Evolutionary conservation across 2,329 filamentous ascomycete species (phyloP).

Genomic region (Hymenoscyphus albidus): DNA sequence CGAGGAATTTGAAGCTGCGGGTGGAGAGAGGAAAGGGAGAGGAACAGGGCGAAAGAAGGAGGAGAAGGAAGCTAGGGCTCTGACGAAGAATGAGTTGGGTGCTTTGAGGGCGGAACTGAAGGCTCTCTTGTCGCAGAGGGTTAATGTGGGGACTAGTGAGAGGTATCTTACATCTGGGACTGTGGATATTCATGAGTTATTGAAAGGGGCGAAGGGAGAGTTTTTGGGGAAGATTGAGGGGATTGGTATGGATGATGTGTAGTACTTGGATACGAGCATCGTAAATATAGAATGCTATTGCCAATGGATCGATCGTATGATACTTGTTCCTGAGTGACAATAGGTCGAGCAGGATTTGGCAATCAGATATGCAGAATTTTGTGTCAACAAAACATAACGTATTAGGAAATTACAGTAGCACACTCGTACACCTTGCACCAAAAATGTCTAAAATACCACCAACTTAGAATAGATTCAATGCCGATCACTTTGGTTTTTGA

Average conservation of each 20-base stretch:
- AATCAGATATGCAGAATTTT: too few species aligned
- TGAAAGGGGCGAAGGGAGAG: constrained; percentile 57
- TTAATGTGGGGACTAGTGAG: constrained; percentile 87
- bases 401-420: too few species aligned
- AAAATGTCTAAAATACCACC: too few species aligned
- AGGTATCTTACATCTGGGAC: constrained; percentile 76
- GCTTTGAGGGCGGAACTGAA: constrained; percentile 69
- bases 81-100: constrained; percentile 72
- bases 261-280: not conserved
- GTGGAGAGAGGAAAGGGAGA: constrained; percentile 59
- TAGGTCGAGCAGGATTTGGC: too few species aligned
- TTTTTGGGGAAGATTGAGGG: constrained; percentile 35
- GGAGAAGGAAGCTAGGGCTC: constrained; percentile 62
- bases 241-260: constrained; percentile 29
- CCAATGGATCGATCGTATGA: too few species aligned
- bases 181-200: constrained; percentile 75
- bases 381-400: too few species aligned
- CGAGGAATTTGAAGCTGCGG: constrained; percentile 69
- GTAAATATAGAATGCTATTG: not conserved
- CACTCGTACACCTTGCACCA: too few species aligned
- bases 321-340: too few species aligned
- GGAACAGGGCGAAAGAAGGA: constrained; percentile 71
- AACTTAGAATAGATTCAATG: too few species aligned
- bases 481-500: too few species aligned
- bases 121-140: constrained; percentile 63